Evolutionary conservation across 2,329 filamentous ascomycete genomes (phyloP).

Genomic region (Byssoonygena ceratinophila): DNA sequence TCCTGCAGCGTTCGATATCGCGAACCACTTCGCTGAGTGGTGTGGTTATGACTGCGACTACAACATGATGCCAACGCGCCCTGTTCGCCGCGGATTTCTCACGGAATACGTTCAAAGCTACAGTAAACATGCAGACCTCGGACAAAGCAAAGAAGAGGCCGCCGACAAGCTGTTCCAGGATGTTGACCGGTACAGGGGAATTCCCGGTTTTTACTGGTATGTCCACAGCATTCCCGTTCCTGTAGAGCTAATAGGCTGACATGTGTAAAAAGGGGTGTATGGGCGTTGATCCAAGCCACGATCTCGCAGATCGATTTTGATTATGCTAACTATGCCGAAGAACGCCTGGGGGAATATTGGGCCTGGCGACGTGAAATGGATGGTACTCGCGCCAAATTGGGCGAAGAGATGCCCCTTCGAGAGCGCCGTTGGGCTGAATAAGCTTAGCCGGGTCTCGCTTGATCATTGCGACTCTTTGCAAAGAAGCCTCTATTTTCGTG

Average conservation of each 20-base stretch:
- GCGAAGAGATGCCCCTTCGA: conserved; percentile 56
- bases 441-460: conserved; percentile 13
- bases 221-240: neutral
- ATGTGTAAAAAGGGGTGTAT: conserved; percentile 62
- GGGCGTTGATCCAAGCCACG: conserved; percentile 85
- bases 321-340: conserved; percentile 82
- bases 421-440: conserved; percentile 70
- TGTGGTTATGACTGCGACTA: conserved; percentile 94
- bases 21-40: conserved; percentile 98
- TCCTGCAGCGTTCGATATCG: conserved; percentile 88
- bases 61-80: conserved; percentile 64
- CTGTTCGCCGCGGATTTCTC: conserved; percentile 70
- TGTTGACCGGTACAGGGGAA: conserved; percentile 75
- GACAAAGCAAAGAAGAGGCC: conserved; percentile 48
- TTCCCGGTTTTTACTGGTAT: conserved; percentile 71
- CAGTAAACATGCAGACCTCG: conserved; percentile 40
- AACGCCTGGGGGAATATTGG: conserved; percentile 81
- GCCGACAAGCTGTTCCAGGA: conserved; percentile 61
- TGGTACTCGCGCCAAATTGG: conserved; percentile 47
- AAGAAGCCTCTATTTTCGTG: no score
- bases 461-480: no score
- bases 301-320: conserved; percentile 97
- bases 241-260: neutral
- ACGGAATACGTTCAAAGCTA: conserved; percentile 72
- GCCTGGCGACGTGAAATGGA: conserved; percentile 71